Evolutionary conservation across 1,284 basidiomycete genomes (phyloP).

Genomic region (Marasmius fiardii): DNA sequence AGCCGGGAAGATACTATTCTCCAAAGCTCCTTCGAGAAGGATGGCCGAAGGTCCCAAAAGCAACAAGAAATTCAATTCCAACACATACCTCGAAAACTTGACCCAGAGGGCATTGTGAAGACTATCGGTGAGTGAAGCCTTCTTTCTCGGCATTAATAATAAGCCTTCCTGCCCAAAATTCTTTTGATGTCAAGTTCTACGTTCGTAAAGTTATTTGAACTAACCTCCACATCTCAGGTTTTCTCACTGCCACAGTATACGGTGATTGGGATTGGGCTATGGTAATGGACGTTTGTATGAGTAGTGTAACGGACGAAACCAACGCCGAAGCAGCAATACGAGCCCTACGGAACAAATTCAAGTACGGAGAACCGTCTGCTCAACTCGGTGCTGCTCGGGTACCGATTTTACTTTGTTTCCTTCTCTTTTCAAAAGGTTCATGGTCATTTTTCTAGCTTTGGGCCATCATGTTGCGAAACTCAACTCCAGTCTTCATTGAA

Average conservation of each 20-base stretch:
- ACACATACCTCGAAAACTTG: no score
- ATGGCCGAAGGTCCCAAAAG: no score
- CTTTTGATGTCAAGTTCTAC: background rate
- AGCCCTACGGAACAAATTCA: slow-evolving; percentile 73
- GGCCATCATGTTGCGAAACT: slow-evolving; percentile 80
- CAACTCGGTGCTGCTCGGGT: slow-evolving; percentile 72
- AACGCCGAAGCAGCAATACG: slow-evolving; percentile 76
- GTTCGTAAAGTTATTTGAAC: slow-evolving; percentile 3
- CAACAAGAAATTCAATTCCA: no score
- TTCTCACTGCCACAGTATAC: slow-evolving; percentile 68
- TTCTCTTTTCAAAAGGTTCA: slow-evolving; percentile 2
- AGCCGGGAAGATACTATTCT: no score
- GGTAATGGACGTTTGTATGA: slow-evolving; percentile 75
- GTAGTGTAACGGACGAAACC: slow-evolving; percentile 59
- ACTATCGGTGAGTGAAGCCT: no score
- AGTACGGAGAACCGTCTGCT: slow-evolving; percentile 70
- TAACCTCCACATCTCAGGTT: no score
- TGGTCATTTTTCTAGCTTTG: slow-evolving; percentile 49
- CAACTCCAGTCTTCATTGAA: slow-evolving; percentile 57
- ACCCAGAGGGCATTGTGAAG: no score
- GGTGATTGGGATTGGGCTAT: slow-evolving; percentile 78
- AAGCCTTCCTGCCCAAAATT: slow-evolving; percentile 4
- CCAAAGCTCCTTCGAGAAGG: no score
- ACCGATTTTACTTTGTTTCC: slow-evolving; percentile 26
- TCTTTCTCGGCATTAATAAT: no score